These are phyloP conservation scores for Eragrostis nindensis DNA, from an alignment of 176 grass and related monocot species.

Conservation along the genomic window DNA sequence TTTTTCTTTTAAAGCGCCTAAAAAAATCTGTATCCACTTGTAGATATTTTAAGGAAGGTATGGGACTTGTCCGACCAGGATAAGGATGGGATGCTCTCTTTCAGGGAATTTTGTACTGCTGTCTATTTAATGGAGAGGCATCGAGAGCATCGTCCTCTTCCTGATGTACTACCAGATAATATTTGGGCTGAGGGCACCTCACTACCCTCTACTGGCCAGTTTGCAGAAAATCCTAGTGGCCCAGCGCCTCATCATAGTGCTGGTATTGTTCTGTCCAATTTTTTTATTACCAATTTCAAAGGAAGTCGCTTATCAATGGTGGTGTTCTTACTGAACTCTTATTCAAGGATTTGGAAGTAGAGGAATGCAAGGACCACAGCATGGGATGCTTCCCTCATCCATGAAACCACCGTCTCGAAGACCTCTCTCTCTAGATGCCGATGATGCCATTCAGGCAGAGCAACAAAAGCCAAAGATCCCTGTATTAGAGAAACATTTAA, in stretches of 20 bases:
- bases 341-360: slow-evolving; percentile 63
- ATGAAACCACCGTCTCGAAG: slow-evolving; percentile 71
- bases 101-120: slow-evolving; percentile 92
- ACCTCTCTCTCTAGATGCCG: slow-evolving; percentile 58
- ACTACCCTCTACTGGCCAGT: slow-evolving; percentile 83
- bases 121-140: slow-evolving; percentile 97
- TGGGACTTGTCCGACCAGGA: slow-evolving; percentile 99
- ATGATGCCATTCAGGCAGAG: slow-evolving; percentile 48
- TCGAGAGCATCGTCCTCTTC: slow-evolving; percentile 81
- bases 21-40: slow-evolving; percentile 34
- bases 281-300: slow-evolving; percentile 23
- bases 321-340: slow-evolving; percentile 37
- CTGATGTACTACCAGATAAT: slow-evolving; percentile 74
- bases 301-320: slow-evolving; percentile 22
- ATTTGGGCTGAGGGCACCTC: slow-evolving; percentile 88
- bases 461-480: slow-evolving; percentile 86
- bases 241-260: slow-evolving; percentile 55
- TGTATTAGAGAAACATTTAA: slow-evolving; percentile 82
- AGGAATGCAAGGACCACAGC: slow-evolving; percentile 57
- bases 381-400: slow-evolving; percentile 60
- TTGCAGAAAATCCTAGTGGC: slow-evolving; percentile 61
- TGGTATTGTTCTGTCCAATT: slow-evolving; percentile 53
- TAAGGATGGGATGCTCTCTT: slow-evolving; percentile 97
- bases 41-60: slow-evolving; percentile 93
- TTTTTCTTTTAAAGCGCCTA: slow-evolving; percentile 31